Base-by-base conservation (phyloP, 768 basidiomycete genomes). In the Astraeus odoratus region DNA sequence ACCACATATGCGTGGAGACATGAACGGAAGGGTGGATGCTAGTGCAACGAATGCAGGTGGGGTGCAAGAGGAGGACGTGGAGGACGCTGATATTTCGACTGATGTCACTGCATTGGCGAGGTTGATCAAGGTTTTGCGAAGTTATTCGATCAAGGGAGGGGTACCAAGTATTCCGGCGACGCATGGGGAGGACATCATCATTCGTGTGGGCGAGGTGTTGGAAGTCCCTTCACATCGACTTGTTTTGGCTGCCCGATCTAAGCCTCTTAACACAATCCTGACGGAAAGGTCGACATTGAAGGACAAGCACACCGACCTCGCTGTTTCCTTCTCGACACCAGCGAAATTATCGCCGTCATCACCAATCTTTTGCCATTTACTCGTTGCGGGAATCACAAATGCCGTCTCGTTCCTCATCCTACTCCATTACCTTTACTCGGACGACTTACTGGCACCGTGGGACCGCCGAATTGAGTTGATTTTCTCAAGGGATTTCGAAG, bases 371-470 rank as follows among this genome's bases (percentile, higher is more conserved):
- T 29, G 29, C 1, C 30, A 24, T 7, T 47, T 64, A 12, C 58
- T 59, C 15, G 54, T 95, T 35, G 57, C 67, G 0, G 78, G 78
- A 2, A 78, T 77, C 49, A 76, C n/a, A n/a, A n/a, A 80, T 36
- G 72, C 83, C 0, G 65, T 94, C 6, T 68, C 89, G 0, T 63
- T 84, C 13, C 74, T 96, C 13, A 72, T 95, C 18, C 67, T 97
- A 16, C 61, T 96, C 16, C 74, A 81, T 19, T 97, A 92, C 56
- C 63, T 97, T n/a, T 97, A 97, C 63, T 76, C 86, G 1, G 95
- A 99, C 59, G 76, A 81, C 31, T 63, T 94, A 1, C 68, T 89
- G 9, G 81, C 89, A 0, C 61, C 93, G 12, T 94, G 92, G 89
- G 93, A 98, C 59, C 70, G 73, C 10, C 78, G 91, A 15, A 71